Conservation (phyloP, 257 asterid species). For the Lithospermum erythrorhizon region DNA sequence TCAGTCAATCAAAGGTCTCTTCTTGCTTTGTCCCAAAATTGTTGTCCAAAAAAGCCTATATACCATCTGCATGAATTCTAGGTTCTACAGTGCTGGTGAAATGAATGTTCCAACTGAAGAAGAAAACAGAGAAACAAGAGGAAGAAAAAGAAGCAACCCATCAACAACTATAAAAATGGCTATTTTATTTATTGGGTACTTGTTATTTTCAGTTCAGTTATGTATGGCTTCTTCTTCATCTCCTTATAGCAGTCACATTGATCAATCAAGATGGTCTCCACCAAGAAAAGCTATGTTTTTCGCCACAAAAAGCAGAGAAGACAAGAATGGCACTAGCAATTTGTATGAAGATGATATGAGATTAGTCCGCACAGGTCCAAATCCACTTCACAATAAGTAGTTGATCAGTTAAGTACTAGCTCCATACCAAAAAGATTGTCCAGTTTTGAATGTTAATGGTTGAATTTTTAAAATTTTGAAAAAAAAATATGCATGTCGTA, state of each 20-base stretch:
- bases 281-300: conserved; percentile 29
- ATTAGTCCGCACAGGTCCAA: conserved; percentile 70
- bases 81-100: conserved; percentile 1
- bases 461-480: too few relatives aligned
- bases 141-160: conserved; percentile 6
- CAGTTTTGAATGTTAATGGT: too few relatives aligned
- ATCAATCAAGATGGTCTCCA: conserved; percentile 20
- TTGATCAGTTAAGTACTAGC: too few relatives aligned
- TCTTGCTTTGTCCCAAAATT: not conserved
- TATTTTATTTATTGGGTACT: conserved; percentile 19
- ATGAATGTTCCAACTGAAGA: conserved; percentile 13
- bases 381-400: conserved; percentile 65
- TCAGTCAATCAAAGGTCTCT: conserved; percentile 14
- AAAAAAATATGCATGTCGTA: too few relatives aligned
- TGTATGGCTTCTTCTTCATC: conserved; percentile 16
- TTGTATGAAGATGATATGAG: conserved; percentile 48
- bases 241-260: not conserved
- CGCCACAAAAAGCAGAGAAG: not conserved
- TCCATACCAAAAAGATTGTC: too few relatives aligned
- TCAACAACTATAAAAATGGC: conserved; percentile 12
- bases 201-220: conserved; percentile 26
- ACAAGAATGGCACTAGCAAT: not conserved
- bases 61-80: not conserved
- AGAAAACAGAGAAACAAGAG: conserved; percentile 9
- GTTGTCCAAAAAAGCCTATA: not conserved